Base-by-base conservation (phyloP, 176 grass and related monocot genomes). In the Phragmites australis region DNA sequence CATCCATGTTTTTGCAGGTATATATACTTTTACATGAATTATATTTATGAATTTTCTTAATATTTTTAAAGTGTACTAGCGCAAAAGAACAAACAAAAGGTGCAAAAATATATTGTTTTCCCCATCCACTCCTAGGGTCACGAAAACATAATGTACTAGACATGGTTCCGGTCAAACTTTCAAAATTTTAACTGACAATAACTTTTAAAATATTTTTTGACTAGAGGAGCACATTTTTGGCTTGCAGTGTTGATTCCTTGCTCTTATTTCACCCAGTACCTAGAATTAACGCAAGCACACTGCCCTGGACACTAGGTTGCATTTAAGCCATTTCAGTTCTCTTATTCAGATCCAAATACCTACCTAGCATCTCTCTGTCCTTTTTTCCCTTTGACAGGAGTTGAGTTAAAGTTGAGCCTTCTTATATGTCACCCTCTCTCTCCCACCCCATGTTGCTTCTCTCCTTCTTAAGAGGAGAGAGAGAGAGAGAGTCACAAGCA, bases 331-430 rank as follows among this genome's bases (percentile, higher is more conserved):
- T 9, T 11, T 12, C 17, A 39, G 44, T 34, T 70, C 47, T 7
- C 46, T 69, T 49, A 23, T 40, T 39, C 27, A 60, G 73, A 84
- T 76, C 52, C 82, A 64, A 52, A 17, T 80, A 68, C 23, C 19
- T 40, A 22, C 13, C 48, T 32, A 34, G 0, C 49, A 13, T 27
- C 29, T 72, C 17, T 73, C 11, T 34, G 8, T 19, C 44, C 0
- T 8, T 3, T 29, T 2, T 29, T 29, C 17, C 23, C 43, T 18
- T 30, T 42, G 42, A 68, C 25, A 59, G 23, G 9, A 77, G 65
- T 80, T 42, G 9, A 69, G 17, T 8, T 30, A 16, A 5, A 77
- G 65, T 80, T 44, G 26, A 47, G 18, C 26, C 51, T 71, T 70
- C 19, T 37, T 78, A 51, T 47, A 60, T 48, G 5, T 49, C 26